phyloP scores from a whole-genome alignment of 169 alveolate genomes.

The Plasmodium vivax region DNA sequence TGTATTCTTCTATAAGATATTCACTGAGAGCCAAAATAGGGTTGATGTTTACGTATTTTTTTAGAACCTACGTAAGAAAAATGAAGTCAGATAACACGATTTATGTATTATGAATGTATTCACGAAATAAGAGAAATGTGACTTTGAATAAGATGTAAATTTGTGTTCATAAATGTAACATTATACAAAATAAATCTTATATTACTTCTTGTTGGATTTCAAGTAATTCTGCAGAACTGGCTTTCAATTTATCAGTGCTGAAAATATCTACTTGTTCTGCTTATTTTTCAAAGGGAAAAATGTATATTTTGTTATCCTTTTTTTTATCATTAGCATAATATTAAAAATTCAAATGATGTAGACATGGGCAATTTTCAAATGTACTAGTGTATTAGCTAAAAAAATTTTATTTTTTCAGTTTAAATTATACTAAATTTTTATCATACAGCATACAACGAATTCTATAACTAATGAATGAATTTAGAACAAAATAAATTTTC shows the following conservation, averaged over 20 bases:
- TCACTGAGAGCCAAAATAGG: conserved; percentile 64
- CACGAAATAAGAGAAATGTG: background rate
- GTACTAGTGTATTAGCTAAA: background rate
- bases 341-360: background rate
- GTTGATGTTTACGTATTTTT: conserved; percentile 38
- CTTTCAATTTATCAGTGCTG: conserved; percentile 18
- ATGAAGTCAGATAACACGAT: background rate
- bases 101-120: conserved; percentile 13
- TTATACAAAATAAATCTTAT: background rate
- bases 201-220: conserved; percentile 73
- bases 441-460: background rate
- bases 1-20: conserved; percentile 57
- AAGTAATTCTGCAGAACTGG: conserved; percentile 32
- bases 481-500: background rate
- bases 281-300: conserved; percentile 5
- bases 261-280: conserved; percentile 59
- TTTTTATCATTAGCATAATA: background rate
- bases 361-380: background rate
- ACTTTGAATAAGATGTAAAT: background rate
- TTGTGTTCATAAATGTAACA: background rate
- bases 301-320: conserved; percentile 2
- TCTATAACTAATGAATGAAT: background rate
- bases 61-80: conserved; percentile 40
- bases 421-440: background rate
- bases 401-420: background rate